Percentiles rank a stretch among this genome's conserved stretches.
phyloP scores from a whole-genome alignment of 768 basidiomycete species.

The Tremella mesenterica region DNA sequence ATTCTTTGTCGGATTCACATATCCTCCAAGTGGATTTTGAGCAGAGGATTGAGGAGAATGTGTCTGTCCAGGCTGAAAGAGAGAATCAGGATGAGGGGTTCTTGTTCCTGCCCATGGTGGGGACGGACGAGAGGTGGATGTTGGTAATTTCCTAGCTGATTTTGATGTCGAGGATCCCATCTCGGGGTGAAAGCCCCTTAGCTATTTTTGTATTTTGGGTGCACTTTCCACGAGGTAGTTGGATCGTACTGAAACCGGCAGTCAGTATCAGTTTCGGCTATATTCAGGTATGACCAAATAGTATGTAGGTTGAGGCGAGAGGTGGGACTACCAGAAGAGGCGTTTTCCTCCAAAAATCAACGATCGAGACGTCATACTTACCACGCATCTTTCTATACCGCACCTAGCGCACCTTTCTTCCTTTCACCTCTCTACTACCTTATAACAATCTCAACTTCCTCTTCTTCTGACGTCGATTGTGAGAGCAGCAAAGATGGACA shows the following conservation, averaged over 20 bases:
- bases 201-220: not conserved
- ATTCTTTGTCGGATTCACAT: constrained; percentile 4
- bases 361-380: not conserved
- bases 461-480: not conserved
- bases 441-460: not conserved
- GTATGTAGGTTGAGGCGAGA: too few relatives aligned
- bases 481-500: constrained; percentile 22
- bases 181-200: not conserved
- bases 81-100: constrained; percentile 19
- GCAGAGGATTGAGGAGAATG: too few relatives aligned
- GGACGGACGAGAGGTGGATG: constrained; percentile 10
- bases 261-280: not conserved
- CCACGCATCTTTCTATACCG: not conserved
- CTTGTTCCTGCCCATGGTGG: constrained; percentile 26
- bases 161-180: constrained; percentile 41
- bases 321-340: too few relatives aligned
- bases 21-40: too few relatives aligned
- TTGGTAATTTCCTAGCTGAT: constrained; percentile 36
- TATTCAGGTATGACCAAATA: not conserved
- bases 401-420: not conserved
- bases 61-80: too few relatives aligned
- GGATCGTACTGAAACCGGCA: too few relatives aligned
- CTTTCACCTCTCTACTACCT: not conserved
- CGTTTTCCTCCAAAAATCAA: not conserved
- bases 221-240: too few relatives aligned